A percentile compares a stretch with the other conserved stretches of the same genome.
These are phyloP conservation scores for Aspergillus vadensis DNA, from an alignment of 2,329 filamentous ascomycete genomes.

Conservation along the genomic window DNA sequence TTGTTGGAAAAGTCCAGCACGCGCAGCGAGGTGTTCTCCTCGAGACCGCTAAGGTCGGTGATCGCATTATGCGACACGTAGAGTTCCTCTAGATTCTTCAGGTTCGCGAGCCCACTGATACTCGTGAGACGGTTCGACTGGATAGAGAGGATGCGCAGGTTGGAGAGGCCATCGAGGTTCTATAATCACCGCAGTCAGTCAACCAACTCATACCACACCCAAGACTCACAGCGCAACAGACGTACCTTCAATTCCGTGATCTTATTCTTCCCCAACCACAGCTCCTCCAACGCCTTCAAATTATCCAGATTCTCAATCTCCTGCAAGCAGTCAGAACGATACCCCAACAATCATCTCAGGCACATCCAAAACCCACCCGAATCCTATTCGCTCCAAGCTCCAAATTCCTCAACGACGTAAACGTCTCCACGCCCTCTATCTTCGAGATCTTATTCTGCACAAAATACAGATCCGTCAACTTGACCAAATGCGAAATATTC, in stretches of 20 bases:
- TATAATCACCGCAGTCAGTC: constrained; percentile 22
- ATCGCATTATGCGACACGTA: constrained; percentile 97
- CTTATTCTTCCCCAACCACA: constrained; percentile 97
- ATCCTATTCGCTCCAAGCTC: constrained; percentile 93
- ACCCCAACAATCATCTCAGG: not conserved
- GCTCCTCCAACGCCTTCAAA: constrained; percentile 75
- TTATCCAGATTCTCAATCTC: constrained; percentile 83
- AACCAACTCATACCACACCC: constrained; percentile 3
- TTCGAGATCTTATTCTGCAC: constrained; percentile 90
- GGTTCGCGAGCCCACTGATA: constrained; percentile 72
- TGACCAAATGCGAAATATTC: constrained; percentile 73
- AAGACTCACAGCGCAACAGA: not conserved
- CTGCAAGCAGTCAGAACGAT: constrained; percentile 29
- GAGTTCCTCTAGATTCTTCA: constrained; percentile 81
- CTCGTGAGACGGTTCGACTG: constrained; percentile 90
- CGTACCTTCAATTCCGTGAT: constrained; percentile 74
- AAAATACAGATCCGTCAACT: constrained; percentile 83
- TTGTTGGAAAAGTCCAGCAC: constrained; percentile 92
- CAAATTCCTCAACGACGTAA: constrained; percentile 75
- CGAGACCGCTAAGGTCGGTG: constrained; percentile 72
- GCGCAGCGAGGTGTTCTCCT: constrained; percentile 66
- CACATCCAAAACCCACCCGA: constrained; percentile 49
- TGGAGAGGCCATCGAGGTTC: constrained; percentile 72
- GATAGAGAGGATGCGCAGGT: constrained; percentile 85
- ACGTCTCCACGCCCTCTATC: constrained; percentile 79